Evolutionary conservation across 306 rosid species (phyloP).

Genomic region (Pueraria montana): DNA sequence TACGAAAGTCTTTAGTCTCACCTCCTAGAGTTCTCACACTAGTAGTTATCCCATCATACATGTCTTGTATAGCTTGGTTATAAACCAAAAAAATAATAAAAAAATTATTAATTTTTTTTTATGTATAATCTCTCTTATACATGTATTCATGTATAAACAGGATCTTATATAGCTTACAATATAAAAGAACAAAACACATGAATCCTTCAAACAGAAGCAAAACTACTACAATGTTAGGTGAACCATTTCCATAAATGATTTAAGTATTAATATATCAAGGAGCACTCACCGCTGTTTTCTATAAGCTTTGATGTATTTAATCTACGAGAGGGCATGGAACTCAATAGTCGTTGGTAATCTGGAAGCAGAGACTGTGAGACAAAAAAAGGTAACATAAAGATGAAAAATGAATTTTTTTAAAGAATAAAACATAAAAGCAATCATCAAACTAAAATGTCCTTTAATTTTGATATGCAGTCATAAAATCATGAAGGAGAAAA

Average conservation of each 20-base stretch:
- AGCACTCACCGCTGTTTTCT: slow-evolving; percentile 90
- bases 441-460: slow-evolving; percentile 37
- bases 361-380: slow-evolving; percentile 96
- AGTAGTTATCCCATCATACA: too few species aligned
- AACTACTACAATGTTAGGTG: slow-evolving; percentile 10
- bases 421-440: slow-evolving; percentile 48
- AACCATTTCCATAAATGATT: slow-evolving; percentile 1
- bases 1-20: too few species aligned
- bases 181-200: slow-evolving; percentile 1
- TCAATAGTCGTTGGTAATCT: slow-evolving; percentile 98
- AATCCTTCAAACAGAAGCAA: slow-evolving; percentile 40
- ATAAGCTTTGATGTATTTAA: slow-evolving; percentile 94
- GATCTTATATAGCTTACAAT: slow-evolving; percentile 29
- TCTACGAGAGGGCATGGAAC: slow-evolving; percentile 96
- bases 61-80: too few species aligned
- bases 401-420: slow-evolving; percentile 59
- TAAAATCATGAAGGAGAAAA: slow-evolving; percentile 26
- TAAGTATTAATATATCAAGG: slow-evolving; percentile 25
- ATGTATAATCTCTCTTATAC: background rate
- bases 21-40: too few species aligned
- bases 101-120: background rate
- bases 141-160: slow-evolving; percentile 13
- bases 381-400: slow-evolving; percentile 55
- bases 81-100: background rate
- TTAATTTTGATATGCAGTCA: slow-evolving; percentile 20